Evolutionary conservation across 768 basidiomycete species (phyloP), one percentile per base, ranked within the genome.

Genomic region (Pulveroboletus ravenelii): DNA sequence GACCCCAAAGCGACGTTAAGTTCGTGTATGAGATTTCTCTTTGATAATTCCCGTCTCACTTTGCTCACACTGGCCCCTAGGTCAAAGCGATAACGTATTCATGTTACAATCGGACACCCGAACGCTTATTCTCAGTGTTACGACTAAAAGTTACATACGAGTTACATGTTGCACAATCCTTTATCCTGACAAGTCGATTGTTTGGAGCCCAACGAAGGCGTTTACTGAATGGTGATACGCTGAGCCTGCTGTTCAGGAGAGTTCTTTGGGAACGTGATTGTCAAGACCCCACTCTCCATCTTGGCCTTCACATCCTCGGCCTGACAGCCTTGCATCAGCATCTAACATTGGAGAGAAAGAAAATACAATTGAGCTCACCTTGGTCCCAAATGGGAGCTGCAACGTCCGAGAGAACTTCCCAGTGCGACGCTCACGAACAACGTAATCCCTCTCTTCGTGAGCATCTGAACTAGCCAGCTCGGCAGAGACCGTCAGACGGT

Each of bases 191-290:
- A 4, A 23, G 20, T 23, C 2, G 20, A 23, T 23, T 23, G 20
- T 23, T 23, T 23, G 20, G 20, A 23, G 20, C 4, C 20, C 4
- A 23, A 23, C 20, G 4, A 23, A 23, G 20, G 20, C 20, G 20
- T 41, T 30, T 53, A 47, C 34, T 49, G 47, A 27, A 60, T 38
- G 12, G 60, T 57, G 43, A 79, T 73, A 44, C 66, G 74, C 68
- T 72, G 72, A 14, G 74, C 72, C 7, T 67, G 67, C 47, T 64
- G 53, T 53, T 78, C 78, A 3, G 68, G 50, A 18, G 29, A 61
- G 3, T 68, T 61, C 64, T 72, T 77, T n/a, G 78, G 78, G 67
- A 80, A 80, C 15, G 68, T 71, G 29, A 81, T 66, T 1, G 66
- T 68, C 53, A 81, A 60, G 15, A 80, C 56, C 1, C 77, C 78